These are phyloP conservation scores for Aspergillus asperescens DNA, from an alignment of 495 filamentous ascomycete species.

Conservation along the genomic window DNA sequence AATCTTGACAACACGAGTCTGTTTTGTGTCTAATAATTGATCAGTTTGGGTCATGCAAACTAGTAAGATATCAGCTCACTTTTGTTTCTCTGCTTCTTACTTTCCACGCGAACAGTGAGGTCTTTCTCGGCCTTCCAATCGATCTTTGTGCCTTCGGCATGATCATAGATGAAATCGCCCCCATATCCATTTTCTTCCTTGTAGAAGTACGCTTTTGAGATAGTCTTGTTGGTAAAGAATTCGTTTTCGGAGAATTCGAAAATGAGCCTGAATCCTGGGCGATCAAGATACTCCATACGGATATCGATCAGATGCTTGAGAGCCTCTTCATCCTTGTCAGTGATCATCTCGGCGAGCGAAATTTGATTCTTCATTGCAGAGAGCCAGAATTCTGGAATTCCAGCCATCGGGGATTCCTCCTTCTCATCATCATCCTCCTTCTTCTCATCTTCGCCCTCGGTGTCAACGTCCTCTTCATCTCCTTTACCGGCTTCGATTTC, in stretches of 20 bases:
- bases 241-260: conserved; percentile 95
- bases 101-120: conserved; percentile 91
- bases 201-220: conserved; percentile 99
- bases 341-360: conserved; percentile 95
- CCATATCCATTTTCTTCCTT: conserved; percentile 98
- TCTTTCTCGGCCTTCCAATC: conserved; percentile 94
- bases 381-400: conserved; percentile 98
- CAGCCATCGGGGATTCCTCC: conserved; percentile 54
- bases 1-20: conserved; percentile 97
- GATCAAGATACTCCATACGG: conserved; percentile 98
- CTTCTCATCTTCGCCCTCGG: conserved; percentile 48
- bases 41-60: background rate
- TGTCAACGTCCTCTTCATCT: conserved; percentile 61
- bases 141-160: conserved; percentile 96
- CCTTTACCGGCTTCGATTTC: conserved; percentile 84
- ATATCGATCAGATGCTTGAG: conserved; percentile 90
- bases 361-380: conserved; percentile 99
- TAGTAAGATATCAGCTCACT: conserved; percentile 54
- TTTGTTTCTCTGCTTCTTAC: conserved; percentile 99
- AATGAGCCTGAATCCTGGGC: conserved; percentile 94
- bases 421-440: conserved; percentile 40
- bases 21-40: conserved; percentile 75
- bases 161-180: conserved; percentile 99
- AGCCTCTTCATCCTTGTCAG: conserved; percentile 88
- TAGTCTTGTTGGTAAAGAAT: conserved; percentile 92